phyloP scores from a whole-genome alignment of 2,329 filamentous ascomycete genomes.

The Sordariomycetes sp. region DNA sequence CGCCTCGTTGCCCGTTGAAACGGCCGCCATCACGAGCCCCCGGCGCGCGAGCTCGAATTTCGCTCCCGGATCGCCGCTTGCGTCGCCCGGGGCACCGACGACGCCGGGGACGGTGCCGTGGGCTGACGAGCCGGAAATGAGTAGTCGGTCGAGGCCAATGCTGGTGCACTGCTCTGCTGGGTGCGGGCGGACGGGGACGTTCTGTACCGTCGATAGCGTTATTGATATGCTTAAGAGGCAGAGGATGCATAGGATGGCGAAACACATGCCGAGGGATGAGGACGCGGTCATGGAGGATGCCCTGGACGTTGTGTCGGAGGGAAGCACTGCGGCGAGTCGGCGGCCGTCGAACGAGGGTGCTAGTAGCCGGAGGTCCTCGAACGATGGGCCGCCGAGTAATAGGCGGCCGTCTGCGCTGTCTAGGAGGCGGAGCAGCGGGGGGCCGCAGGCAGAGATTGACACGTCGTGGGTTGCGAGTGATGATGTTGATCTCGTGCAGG shows the following conservation, averaged over 20 bases:
- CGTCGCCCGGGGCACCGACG: slow-evolving; percentile 13
- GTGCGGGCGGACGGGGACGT: slow-evolving; percentile 89
- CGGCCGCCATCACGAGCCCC: slow-evolving; percentile 19
- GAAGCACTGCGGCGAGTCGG: neutral
- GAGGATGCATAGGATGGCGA: slow-evolving; percentile 22
- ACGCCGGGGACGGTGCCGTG: slow-evolving; percentile 15
- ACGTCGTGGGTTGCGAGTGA: slow-evolving; percentile 57
- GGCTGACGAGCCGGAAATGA: slow-evolving; percentile 46
- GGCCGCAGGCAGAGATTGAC: slow-evolving; percentile 18
- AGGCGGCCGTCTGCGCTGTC: no score
- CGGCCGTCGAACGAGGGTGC: neutral
- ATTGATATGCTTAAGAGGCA: slow-evolving; percentile 96
- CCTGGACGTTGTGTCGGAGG: neutral
- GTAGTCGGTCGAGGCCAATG: slow-evolving; percentile 49
- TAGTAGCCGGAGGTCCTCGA: neutral
- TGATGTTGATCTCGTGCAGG: slow-evolving; percentile 65
- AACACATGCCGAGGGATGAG: slow-evolving; percentile 12
- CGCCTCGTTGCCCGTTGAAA: slow-evolving; percentile 34
- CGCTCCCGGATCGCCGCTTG: slow-evolving; percentile 1
- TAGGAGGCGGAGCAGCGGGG: neutral
- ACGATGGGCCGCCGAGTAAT: no score
- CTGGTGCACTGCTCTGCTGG: slow-evolving; percentile 93
- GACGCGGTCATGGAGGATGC: slow-evolving; percentile 30
- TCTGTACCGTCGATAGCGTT: slow-evolving; percentile 91
- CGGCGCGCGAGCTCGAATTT: slow-evolving; percentile 15